Percentiles rank a stretch among this genome's conserved stretches.
These are phyloP conservation scores for Plectosphaerella plurivora DNA, from an alignment of 2,329 filamentous ascomycete genomes.

Conservation along the genomic window DNA sequence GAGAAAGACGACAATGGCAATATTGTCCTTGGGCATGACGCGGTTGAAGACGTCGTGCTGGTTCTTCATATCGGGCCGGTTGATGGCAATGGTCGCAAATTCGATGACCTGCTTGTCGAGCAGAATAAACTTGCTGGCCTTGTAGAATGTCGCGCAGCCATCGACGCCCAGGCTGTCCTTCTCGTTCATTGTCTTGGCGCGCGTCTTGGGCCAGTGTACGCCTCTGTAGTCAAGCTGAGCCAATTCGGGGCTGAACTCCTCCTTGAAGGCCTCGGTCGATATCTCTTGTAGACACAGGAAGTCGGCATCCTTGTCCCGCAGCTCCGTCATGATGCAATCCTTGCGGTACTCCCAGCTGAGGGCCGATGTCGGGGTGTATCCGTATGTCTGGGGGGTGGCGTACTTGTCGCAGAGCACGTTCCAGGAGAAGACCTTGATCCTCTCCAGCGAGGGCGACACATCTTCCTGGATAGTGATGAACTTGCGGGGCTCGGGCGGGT, in stretches of 20 bases:
- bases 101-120: constrained; percentile 94
- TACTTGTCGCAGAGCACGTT: constrained; percentile 96
- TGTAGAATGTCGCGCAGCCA: constrained; percentile 96
- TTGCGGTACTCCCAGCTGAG: constrained; percentile 85
- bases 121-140: constrained; percentile 87
- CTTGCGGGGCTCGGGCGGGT: constrained; percentile 71
- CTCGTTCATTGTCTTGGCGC: constrained; percentile 87
- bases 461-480: constrained; percentile 75
- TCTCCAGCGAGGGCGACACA: constrained; percentile 54
- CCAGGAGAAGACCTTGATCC: constrained; percentile 84
- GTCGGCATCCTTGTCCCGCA: constrained; percentile 75
- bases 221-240: constrained; percentile 89
- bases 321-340: constrained; percentile 76
- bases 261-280: constrained; percentile 85
- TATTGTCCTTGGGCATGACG: constrained; percentile 97
- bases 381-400: constrained; percentile 78
- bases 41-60: constrained; percentile 98
- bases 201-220: constrained; percentile 84
- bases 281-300: constrained; percentile 93
- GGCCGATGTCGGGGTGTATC: constrained; percentile 80
- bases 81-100: constrained; percentile 87
- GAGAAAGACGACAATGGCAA: constrained; percentile 86
- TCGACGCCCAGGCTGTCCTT: constrained; percentile 87
- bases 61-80: constrained; percentile 93
- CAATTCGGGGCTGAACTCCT: constrained; percentile 83